Conservation (phyloP, 768 basidiomycete genomes). For the Hypsizygus marmoreus region DNA sequence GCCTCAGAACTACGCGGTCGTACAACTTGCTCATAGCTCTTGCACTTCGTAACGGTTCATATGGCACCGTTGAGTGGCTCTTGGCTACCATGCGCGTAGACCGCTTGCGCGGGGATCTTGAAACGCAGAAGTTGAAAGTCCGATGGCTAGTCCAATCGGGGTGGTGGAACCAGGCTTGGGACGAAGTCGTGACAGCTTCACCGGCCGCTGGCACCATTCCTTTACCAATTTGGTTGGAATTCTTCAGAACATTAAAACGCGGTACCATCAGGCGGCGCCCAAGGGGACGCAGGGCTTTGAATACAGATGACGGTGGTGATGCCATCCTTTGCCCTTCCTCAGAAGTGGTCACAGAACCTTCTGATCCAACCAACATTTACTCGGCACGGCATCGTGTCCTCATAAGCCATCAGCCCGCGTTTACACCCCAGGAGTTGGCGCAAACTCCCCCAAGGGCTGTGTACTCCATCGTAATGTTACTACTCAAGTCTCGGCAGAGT, state of each 20-base stretch:
- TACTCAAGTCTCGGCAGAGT: slow-evolving; percentile 44
- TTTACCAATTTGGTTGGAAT: slow-evolving; percentile 33
- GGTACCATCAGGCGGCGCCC: slow-evolving; percentile 28
- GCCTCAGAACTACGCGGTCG: slow-evolving; percentile 41
- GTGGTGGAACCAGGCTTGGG: slow-evolving; percentile 62
- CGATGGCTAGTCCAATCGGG: slow-evolving; percentile 60
- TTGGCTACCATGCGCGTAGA: slow-evolving; percentile 48
- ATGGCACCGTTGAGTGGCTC: slow-evolving; percentile 46
- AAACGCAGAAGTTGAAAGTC: slow-evolving; percentile 58
- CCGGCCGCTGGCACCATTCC: slow-evolving; percentile 23
- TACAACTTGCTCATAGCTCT: slow-evolving; percentile 48
- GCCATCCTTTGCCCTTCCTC: background rate
- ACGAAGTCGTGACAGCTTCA: slow-evolving; percentile 27
- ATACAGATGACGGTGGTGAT: background rate
- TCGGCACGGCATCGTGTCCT: slow-evolving; percentile 36
- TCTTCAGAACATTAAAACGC: slow-evolving; percentile 48
- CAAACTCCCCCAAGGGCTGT: slow-evolving; percentile 44
- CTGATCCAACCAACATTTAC: slow-evolving; percentile 9
- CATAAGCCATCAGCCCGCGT: slow-evolving; percentile 42
- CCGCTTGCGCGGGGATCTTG: slow-evolving; percentile 43
- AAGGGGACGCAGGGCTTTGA: slow-evolving; percentile 10
- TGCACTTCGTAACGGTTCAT: slow-evolving; percentile 52
- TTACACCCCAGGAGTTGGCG: slow-evolving; percentile 33
- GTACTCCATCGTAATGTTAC: slow-evolving; percentile 43
- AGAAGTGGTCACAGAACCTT: background rate